Base-by-base conservation (phyloP, 2,329 filamentous ascomycete genomes). In the Aspergillus neotritici region DNA sequence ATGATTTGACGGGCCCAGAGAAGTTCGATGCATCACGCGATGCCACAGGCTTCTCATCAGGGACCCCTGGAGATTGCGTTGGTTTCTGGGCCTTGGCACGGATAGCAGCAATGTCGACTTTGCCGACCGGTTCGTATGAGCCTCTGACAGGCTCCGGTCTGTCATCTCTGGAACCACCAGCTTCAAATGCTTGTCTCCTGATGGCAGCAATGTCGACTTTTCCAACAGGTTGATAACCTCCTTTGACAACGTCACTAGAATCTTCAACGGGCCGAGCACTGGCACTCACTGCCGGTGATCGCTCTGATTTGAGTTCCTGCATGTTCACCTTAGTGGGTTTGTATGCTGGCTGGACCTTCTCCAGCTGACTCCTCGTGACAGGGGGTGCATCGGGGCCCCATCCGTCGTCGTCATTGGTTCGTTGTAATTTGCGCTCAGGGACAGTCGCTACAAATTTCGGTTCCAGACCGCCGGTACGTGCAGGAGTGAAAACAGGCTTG, bases 171-270 rank as follows among this genome's bases (percentile, higher is more conserved):
- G 61, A 9, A 17, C 61, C 51, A 7, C 77, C 66, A 64, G 74
- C 57, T 73, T 83, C 73, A 75, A 83, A 61, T 69, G 89, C 72
- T 78, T 87, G 63, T 75, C 83, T 70, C 50, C 93, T 82, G 54
- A 98, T 85, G 31, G 88, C 90, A 16, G 85, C 86, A 68, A 98
- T 97, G 60, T 98, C 90, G n/a, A 98, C 86, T 71, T 96, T 97
- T 44, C 93, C 93, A 56, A 98, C 74, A 14, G 93, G 93, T 64
- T 96, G 88, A 67, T 98, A 98, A 12, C 78, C 84, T 34, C 93
- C 93, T 60, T 72, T 86, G 40, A 97, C 82, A 14, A 96, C 79
- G 60, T 89, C 84, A 16, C 60, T 52, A 30, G 67, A 54, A 29
- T 68, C 64, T 37, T 79, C 73, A 36, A 77, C 68, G 31, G 63